Evolutionary conservation across 2,329 filamentous ascomycete genomes (phyloP), one percentile per base, ranked within the genome.

Genomic region (Talaromyces albobiverticillius): DNA sequence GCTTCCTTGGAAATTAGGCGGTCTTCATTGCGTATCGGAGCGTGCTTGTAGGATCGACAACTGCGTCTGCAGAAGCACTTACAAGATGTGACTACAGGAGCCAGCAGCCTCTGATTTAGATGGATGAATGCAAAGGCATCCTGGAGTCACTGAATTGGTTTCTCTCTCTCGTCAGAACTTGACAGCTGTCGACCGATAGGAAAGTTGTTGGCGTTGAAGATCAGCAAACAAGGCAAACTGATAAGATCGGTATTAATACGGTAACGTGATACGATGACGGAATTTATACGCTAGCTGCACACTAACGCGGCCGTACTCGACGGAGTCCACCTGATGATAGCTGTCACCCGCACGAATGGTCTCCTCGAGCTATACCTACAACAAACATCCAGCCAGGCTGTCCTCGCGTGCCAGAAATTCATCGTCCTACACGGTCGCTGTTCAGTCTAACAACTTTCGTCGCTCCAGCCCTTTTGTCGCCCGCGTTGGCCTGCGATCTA

Each of bases 141-240:
- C 36, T 22, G 11, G 36, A 40, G 34, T 38, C 36, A 11, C 18
- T 20, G 18, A 7, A 34, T 14, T 8, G 31, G n/a, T n/a, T n/a
- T n/a, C n/a, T 34, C 13, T 10, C 31, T 14, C 36, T 20, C 18
- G 18, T 11, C 16, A 18, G 31, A 40, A 40, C 2, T 40, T 18
- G 16, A 16, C 20, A 40, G 13, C 9, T 34, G 31, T 34, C 31
- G 36, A 18, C 16, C 14, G 16, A 50, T 42, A 18, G 9, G 23
- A 31, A 3, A 25, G 38, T 51, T 25, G 38, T n/a, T n/a, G n/a
- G n/a, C n/a, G n/a, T n/a, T n/a, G n/a, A n/a, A n/a, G n/a, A n/a
- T 5, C 26, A 26, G 41, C 48, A 51, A 51, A 51, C 38, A 43
- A 14, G 11, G 48, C 48, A 51, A 51, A 51, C 48, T 43, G 38